Base-by-base conservation (phyloP, 208 protist genomes). In the Trypanosoma melophagium region DNA sequence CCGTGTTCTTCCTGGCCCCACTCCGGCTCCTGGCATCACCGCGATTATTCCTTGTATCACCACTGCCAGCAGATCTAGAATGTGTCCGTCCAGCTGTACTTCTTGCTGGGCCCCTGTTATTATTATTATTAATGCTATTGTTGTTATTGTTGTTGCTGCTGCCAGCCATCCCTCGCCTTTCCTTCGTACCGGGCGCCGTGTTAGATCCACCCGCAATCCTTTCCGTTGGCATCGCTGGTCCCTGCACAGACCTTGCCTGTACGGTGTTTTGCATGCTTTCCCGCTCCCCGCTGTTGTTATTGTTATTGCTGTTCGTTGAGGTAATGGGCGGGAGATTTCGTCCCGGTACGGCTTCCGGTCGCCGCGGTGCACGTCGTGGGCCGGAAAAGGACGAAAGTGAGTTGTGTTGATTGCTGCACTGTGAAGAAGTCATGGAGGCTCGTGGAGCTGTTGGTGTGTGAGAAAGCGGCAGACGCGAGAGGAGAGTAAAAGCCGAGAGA, bases 301-400 rank as follows among this genome's bases (percentile, higher is more conserved):
- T n/a, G n/a, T n/a, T n/a, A n/a, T n/a, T n/a, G n/a, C n/a, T n/a
- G n/a, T 25, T 42, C 13, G n/a, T 59, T 21, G 14, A 2, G 7
- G 45, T 25, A 13, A 66, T 13, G 1, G 69, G 69, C 9, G 69
- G 69, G 45, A 74, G 47, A n/a, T 59, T 49, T 14, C 54, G 50
- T 22, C 69, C 69, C 5, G 54, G 44, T 42, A 74, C n/a, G 8
- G 55, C 60, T 5, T 74, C 69, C 5, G 53, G 50, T 38, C 69
- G 49, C 7, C 66, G 66, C 9, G 10, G 5, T 16, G n/a, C 47
- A 25, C n/a, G 21, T n/a, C 14, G 45, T 22, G 19, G 31, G 10
- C 22, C 24, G 7, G 55, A 38, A 62, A 68, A 63, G 40, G 69
- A 62, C 4, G 22, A 22, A 5, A 63, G 13, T 12, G 60, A 56